A percentile compares a stretch with the other conserved stretches of the same genome.
Evolutionary conservation across 1,284 basidiomycete species (phyloP).

Genomic region (Schizophyllum commune): DNA sequence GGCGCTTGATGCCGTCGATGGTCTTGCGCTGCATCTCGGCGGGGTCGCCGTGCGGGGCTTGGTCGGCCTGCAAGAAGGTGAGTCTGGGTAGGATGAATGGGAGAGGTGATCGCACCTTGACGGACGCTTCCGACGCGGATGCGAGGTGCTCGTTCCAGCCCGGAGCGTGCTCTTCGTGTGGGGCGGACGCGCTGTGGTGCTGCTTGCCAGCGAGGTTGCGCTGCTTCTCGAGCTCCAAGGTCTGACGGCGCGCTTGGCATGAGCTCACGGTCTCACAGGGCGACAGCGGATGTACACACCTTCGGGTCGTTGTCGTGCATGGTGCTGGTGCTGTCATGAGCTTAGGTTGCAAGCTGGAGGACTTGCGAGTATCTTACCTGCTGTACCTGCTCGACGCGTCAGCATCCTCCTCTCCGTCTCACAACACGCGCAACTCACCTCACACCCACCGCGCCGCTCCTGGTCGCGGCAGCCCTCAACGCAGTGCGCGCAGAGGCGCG

Average conservation of each 20-base stretch:
- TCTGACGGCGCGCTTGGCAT: not conserved
- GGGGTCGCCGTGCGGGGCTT: conserved; percentile 12
- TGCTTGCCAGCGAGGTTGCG: conserved; percentile 32
- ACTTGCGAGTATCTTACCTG: not conserved
- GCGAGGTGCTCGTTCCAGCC: conserved; percentile 55
- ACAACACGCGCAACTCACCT: not conserved
- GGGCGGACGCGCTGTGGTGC: conserved; percentile 29
- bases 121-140: conserved; percentile 41
- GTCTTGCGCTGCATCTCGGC: conserved; percentile 31
- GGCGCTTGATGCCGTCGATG: conserved; percentile 28
- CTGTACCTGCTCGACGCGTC: not conserved
- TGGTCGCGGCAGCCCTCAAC: not conserved
- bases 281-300: conserved; percentile 21
- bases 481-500: not conserved
- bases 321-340: conserved; percentile 22
- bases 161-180: conserved; percentile 34
- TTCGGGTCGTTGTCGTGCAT: conserved; percentile 38
- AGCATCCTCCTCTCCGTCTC: not conserved
- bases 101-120: conserved; percentile 33
- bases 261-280: not conserved
- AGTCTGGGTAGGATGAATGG: not conserved
- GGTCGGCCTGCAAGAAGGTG: conserved; percentile 21
- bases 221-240: conserved; percentile 32
- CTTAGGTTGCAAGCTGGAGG: not conserved
- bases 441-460: not conserved